A percentile compares a stretch with the other conserved stretches of the same genome.
These are phyloP conservation scores for Scutellaria baicalensis DNA, from an alignment of 257 asterid genomes.

Conservation along the genomic window DNA sequence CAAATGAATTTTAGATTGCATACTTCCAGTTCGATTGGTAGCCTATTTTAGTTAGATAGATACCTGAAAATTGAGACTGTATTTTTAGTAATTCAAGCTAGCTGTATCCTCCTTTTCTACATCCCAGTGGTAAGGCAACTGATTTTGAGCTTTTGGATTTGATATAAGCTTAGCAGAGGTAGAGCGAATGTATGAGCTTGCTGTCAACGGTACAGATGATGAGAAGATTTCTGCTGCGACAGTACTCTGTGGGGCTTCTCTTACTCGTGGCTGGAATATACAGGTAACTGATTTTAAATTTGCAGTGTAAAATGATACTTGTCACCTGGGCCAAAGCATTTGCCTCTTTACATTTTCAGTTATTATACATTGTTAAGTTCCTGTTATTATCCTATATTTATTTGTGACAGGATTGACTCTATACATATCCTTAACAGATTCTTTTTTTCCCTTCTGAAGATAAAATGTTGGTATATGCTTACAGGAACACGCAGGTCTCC, in stretches of 20 bases:
- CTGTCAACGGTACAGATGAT: conserved; percentile 76
- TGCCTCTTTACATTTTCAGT: not conserved
- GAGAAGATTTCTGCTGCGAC: conserved; percentile 96
- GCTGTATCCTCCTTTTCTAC: conserved; percentile 7
- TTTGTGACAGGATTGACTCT: not conserved
- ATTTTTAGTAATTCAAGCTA: not conserved
- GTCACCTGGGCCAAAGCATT: not conserved
- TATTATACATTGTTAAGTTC: not conserved
- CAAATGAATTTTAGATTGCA: not conserved
- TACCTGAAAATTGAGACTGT: not conserved
- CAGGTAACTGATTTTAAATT: conserved; percentile 50
- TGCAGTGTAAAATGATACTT: conserved; percentile 1
- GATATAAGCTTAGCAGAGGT: conserved; percentile 95
- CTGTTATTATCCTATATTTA: not conserved
- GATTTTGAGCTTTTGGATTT: conserved; percentile 56
- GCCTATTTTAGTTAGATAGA: not conserved
- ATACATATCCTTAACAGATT: not conserved
- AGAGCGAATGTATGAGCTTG: conserved; percentile 90
- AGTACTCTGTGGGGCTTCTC: conserved; percentile 89
- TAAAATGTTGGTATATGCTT: conserved; percentile 20
- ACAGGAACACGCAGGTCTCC: conserved; percentile 78
- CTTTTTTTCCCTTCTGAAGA: not conserved
- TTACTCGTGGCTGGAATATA: conserved; percentile 93
- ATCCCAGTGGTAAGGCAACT: conserved; percentile 39
- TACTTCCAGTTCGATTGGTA: conserved; percentile 3